A percentile compares a stretch with the other conserved stretches of the same genome.
Conservation (phyloP, 371 early-diverging fungal genomes). For the Mortierella sp. region DNA sequence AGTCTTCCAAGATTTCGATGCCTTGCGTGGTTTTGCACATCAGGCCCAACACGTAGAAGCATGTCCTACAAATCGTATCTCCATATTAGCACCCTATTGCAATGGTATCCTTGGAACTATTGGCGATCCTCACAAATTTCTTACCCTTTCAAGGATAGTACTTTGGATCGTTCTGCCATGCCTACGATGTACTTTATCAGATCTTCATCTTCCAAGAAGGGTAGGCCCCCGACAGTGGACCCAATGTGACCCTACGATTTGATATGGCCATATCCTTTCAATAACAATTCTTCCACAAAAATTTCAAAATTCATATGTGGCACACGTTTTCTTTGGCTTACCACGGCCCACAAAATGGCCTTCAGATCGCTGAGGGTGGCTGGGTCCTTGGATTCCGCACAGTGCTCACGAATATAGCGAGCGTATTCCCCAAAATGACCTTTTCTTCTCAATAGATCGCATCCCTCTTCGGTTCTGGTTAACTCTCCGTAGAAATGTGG, state of each 20-base stretch:
- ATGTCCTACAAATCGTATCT: slow-evolving; percentile 67
- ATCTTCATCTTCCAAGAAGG: slow-evolving; percentile 79
- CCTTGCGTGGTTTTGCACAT: slow-evolving; percentile 79
- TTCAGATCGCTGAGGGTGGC: slow-evolving; percentile 73
- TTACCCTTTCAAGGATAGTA: slow-evolving; percentile 86
- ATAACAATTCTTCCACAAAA: not conserved
- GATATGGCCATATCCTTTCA: not conserved
- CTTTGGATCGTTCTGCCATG: slow-evolving; percentile 76
- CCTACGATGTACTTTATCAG: slow-evolving; percentile 77
- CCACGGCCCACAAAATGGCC: slow-evolving; percentile 83
- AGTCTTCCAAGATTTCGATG: slow-evolving; percentile 76
- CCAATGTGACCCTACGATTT: slow-evolving; percentile 80
- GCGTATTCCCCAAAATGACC: slow-evolving; percentile 80
- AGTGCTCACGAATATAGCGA: slow-evolving; percentile 69
- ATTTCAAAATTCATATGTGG: not conserved
- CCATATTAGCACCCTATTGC: not conserved
- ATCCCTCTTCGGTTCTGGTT: slow-evolving; percentile 85
- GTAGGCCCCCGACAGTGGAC: slow-evolving; percentile 74
- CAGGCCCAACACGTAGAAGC: slow-evolving; percentile 82
- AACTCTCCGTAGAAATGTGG: slow-evolving; percentile 90
- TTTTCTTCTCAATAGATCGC: slow-evolving; percentile 69
- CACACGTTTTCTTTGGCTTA: slow-evolving; percentile 8
- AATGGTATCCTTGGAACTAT: not conserved
- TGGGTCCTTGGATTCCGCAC: slow-evolving; percentile 59
- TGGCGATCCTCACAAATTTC: not conserved